These are phyloP conservation scores for Lyophyllum semitale DNA, from an alignment of 768 basidiomycete species.

Conservation along the genomic window DNA sequence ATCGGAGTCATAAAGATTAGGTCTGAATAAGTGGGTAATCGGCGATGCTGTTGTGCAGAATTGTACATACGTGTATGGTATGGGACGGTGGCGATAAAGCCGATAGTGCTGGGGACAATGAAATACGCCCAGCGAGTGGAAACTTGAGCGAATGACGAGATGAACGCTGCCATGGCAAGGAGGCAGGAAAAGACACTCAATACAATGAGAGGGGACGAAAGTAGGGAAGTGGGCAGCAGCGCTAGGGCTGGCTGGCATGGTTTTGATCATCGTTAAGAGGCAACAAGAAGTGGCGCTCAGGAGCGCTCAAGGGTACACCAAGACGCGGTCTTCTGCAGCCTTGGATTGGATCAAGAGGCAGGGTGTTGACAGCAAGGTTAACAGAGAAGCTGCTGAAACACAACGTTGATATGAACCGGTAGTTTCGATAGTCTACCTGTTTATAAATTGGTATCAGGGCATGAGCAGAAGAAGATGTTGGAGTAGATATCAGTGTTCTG, in stretches of 20 bases:
- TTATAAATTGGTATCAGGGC: no score
- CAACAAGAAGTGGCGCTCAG: no score
- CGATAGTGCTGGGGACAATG: slow-evolving; percentile 8
- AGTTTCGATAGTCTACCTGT: no score
- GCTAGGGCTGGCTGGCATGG: background rate
- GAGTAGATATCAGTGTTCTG: no score
- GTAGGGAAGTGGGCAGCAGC: slow-evolving; percentile 1
- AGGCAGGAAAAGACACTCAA: slow-evolving; percentile 14
- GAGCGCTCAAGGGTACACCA: no score
- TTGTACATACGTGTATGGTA: slow-evolving; percentile 9
- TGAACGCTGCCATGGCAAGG: slow-evolving; percentile 4
- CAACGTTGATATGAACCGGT: no score
- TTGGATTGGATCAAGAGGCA: no score
- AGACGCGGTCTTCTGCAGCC: no score
- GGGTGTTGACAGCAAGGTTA: no score
- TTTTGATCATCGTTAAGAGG: background rate
- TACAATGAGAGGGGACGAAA: slow-evolving; percentile 11
- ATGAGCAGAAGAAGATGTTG: no score
- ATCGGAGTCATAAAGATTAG: slow-evolving; percentile 6
- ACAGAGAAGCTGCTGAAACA: no score
- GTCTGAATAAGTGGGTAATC: background rate
- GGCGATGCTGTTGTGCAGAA: slow-evolving; percentile 2
- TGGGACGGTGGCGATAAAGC: slow-evolving; percentile 10
- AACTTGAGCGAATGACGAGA: slow-evolving; percentile 2
- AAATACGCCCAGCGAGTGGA: background rate